phyloP scores from a whole-genome alignment of 176 grass and related monocot genomes.

The Eleusine indica region DNA sequence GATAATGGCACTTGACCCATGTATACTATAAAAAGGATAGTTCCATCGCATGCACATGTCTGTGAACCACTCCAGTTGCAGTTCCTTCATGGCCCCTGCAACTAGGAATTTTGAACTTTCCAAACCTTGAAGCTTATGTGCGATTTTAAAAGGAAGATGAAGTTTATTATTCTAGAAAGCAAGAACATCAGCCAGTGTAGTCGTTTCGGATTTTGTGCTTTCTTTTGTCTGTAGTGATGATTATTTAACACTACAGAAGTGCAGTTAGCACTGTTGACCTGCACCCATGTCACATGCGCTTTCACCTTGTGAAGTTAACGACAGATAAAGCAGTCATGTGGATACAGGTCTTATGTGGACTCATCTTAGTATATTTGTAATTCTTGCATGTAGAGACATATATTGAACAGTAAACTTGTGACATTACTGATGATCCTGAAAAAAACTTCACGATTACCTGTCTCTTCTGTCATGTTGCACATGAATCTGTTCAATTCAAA shows the following conservation, averaged over 20 bases:
- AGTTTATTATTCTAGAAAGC: not conserved
- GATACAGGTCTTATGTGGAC: constrained; percentile 29
- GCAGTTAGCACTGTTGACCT: not conserved
- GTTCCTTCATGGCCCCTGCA: constrained; percentile 1
- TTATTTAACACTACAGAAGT: not conserved
- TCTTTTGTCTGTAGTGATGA: not conserved
- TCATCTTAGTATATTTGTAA: constrained; percentile 8
- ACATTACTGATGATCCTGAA: constrained; percentile 1
- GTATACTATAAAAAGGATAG: not conserved
- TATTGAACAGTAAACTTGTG: constrained; percentile 45
- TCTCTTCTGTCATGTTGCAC: constrained; percentile 15
- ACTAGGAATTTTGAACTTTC: constrained; percentile 23
- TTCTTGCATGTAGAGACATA: constrained; percentile 24
- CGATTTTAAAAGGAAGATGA: not conserved
- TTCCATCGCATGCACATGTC: not conserved
- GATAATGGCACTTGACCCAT: not conserved
- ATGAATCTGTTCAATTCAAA: constrained; percentile 20
- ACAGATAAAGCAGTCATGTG: constrained; percentile 19
- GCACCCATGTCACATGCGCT: constrained; percentile 9
- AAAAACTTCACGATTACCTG: not conserved
- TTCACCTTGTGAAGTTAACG: constrained; percentile 21
- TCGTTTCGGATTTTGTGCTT: not conserved
- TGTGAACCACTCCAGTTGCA: constrained; percentile 7
- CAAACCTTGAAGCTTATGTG: not conserved
- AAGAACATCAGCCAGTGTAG: not conserved